A percentile compares a stretch with the other conserved stretches of the same genome.
These are phyloP conservation scores for Amanita subjunquillea DNA, from an alignment of 768 basidiomycete genomes.

Conservation along the genomic window DNA sequence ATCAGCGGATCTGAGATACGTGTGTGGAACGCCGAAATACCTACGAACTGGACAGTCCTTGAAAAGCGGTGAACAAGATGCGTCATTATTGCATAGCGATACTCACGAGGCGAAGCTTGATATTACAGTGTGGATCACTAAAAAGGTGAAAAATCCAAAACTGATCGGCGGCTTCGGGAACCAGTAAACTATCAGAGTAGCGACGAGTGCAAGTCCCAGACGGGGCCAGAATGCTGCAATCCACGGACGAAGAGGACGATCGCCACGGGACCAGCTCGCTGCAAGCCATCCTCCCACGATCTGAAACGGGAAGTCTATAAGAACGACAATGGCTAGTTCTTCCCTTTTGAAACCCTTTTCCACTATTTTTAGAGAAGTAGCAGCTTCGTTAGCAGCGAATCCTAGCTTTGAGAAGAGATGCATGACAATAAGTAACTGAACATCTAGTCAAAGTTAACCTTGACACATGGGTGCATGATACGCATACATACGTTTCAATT, in stretches of 20 bases:
- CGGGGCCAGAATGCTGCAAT: conserved; percentile 86
- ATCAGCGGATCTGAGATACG: conserved; percentile 93
- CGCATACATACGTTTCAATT: conserved; percentile 69
- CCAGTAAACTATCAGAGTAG: conserved; percentile 69
- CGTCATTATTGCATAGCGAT: background rate
- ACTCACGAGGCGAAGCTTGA: conserved; percentile 80
- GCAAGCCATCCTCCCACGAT: conserved; percentile 91
- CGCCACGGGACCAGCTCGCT: conserved; percentile 82
- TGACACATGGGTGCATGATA: background rate
- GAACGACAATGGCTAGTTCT: conserved; percentile 89
- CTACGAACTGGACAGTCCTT: conserved; percentile 98
- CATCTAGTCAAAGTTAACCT: conserved; percentile 42
- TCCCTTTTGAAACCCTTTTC: conserved; percentile 95
- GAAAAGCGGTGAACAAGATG: background rate
- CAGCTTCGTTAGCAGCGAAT: conserved; percentile 89
- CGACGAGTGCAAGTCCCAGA: conserved; percentile 58
- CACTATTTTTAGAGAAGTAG: conserved; percentile 85
- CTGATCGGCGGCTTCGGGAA: conserved; percentile 77
- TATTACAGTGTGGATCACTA: conserved; percentile 75
- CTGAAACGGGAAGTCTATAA: conserved; percentile 97
- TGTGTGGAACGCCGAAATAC: conserved; percentile 98
- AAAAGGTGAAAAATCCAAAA: conserved; percentile 65
- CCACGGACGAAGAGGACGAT: conserved; percentile 79
- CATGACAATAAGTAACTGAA: conserved; percentile 78
- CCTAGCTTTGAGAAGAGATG: conserved; percentile 92